These are phyloP conservation scores for Geotrichum reessii DNA, from an alignment of 1,139 yeast genomes.

Conservation along the genomic window DNA sequence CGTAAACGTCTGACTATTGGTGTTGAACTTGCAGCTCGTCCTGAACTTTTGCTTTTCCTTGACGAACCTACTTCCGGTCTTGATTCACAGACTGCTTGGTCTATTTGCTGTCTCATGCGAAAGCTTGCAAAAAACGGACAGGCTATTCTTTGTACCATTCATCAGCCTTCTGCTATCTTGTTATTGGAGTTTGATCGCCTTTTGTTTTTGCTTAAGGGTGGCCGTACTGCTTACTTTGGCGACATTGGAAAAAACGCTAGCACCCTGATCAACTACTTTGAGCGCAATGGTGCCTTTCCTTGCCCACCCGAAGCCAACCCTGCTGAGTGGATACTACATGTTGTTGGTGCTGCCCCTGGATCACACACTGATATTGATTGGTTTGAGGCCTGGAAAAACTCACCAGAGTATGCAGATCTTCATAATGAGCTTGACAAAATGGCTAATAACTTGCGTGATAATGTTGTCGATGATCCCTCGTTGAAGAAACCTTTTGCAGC, in stretches of 20 bases:
- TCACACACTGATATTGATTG: conserved; percentile 60
- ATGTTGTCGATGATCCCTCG: conserved; percentile 17
- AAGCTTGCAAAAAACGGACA: conserved; percentile 73
- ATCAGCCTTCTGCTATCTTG: conserved; percentile 75
- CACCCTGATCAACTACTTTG: conserved; percentile 62
- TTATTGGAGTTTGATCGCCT: conserved; percentile 74
- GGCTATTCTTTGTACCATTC: conserved; percentile 77
- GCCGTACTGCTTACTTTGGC: conserved; percentile 75
- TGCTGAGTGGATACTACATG: conserved; percentile 79
- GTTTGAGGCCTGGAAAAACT: conserved; percentile 58
- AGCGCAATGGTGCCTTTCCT: conserved; percentile 56
- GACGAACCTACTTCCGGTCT: conserved; percentile 94
- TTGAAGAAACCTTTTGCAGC: conserved; percentile 36
- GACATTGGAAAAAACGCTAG: conserved; percentile 63
- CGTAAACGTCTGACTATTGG: conserved; percentile 80
- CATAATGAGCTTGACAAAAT: conserved; percentile 32
- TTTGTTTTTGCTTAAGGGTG: conserved; percentile 66
- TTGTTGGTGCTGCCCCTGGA: conserved; percentile 78
- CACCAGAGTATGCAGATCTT: conserved; percentile 47
- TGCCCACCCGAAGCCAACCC: conserved; percentile 70
- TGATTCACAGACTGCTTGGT: conserved; percentile 91
- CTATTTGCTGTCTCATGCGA: conserved; percentile 69
- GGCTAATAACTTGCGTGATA: conserved; percentile 24
- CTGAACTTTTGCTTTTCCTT: conserved; percentile 68
- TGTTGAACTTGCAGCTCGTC: conserved; percentile 84